A percentile compares a stretch with the other conserved stretches of the same genome.
These are phyloP conservation scores for Austroboletus niveus DNA, from an alignment of 1,284 basidiomycete genomes.

Conservation along the genomic window DNA sequence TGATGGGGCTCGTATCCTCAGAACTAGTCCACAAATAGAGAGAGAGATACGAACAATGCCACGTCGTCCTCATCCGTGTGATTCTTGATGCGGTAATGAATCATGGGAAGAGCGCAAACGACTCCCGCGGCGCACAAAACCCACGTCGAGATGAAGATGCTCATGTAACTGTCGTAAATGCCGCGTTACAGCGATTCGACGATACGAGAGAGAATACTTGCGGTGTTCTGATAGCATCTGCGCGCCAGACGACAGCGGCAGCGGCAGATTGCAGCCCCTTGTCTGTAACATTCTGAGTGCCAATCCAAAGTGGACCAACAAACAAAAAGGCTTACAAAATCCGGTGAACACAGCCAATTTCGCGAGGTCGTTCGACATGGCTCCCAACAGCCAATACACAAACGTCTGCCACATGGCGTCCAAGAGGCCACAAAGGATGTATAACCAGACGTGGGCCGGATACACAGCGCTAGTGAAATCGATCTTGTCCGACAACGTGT, in stretches of 20 bases:
- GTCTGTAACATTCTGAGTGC: conserved; percentile 13
- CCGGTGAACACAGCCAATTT: conserved; percentile 35
- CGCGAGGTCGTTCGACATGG: conserved; percentile 33
- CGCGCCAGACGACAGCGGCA: conserved; percentile 32
- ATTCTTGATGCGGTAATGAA: conserved; percentile 37
- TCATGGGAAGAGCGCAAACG: conserved; percentile 38
- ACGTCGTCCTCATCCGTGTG: conserved; percentile 33
- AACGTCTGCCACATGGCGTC: conserved; percentile 63
- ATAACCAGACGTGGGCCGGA: conserved; percentile 42
- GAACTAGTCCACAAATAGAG: background rate
- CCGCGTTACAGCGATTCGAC: background rate
- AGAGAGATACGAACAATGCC: conserved; percentile 21
- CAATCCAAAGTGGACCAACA: background rate
- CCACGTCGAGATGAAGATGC: conserved; percentile 40
- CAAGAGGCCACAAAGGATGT: conserved; percentile 43
- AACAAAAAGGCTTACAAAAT: conserved; percentile 23
- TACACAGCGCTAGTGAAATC: conserved; percentile 45
- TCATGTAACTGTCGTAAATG: conserved; percentile 33
- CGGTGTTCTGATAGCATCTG: conserved; percentile 23
- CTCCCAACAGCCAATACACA: conserved; percentile 49
- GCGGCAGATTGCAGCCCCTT: conserved; percentile 33
- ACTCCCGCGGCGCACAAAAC: conserved; percentile 35
- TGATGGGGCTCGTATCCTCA: conserved; percentile 10
- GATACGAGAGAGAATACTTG: conserved; percentile 13
- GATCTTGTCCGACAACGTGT: conserved; percentile 31